These are phyloP conservation scores for Pyrus communis DNA, from an alignment of 306 rosid species.

Conservation along the genomic window DNA sequence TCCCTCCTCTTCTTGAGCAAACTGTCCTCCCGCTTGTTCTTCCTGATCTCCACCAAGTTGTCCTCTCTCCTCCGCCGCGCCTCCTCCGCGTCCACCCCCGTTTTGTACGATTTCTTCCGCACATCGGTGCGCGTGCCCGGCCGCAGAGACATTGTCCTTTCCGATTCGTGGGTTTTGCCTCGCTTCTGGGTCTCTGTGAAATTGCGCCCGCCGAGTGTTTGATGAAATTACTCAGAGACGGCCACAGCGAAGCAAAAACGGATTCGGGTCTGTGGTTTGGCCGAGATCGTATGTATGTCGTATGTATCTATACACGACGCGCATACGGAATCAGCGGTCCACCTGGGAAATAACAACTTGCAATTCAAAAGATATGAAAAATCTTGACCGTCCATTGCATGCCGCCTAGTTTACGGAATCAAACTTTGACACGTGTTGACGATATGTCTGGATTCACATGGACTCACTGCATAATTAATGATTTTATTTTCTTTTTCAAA, in stretches of 20 bases:
- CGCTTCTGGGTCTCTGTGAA: not conserved
- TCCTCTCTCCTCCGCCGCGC: constrained; percentile 60
- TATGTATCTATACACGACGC: not conserved
- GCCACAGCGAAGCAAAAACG: not conserved
- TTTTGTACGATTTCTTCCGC: constrained; percentile 56
- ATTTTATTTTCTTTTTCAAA: not conserved
- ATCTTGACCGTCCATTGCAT: not conserved
- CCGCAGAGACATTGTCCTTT: constrained; percentile 52
- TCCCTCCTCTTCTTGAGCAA: constrained; percentile 58
- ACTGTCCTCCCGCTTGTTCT: constrained; percentile 54
- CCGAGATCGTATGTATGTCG: not conserved
- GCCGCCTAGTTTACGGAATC: not conserved
- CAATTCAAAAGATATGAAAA: not conserved
- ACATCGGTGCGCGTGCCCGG: constrained; percentile 45
- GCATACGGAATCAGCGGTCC: not conserved
- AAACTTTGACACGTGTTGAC: no score
- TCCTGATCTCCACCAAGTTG: constrained; percentile 58
- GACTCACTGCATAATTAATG: not conserved
- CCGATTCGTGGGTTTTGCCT: no score
- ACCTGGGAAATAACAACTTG: not conserved
- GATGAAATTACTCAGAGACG: constrained; percentile 18
- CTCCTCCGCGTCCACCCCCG: constrained; percentile 56
- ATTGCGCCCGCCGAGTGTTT: constrained; percentile 9
- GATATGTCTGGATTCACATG: no score
- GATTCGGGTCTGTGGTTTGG: constrained; percentile 1